phyloP scores from a whole-genome alignment of 2,329 filamentous ascomycete genomes.

The Penicillium sp. region DNA sequence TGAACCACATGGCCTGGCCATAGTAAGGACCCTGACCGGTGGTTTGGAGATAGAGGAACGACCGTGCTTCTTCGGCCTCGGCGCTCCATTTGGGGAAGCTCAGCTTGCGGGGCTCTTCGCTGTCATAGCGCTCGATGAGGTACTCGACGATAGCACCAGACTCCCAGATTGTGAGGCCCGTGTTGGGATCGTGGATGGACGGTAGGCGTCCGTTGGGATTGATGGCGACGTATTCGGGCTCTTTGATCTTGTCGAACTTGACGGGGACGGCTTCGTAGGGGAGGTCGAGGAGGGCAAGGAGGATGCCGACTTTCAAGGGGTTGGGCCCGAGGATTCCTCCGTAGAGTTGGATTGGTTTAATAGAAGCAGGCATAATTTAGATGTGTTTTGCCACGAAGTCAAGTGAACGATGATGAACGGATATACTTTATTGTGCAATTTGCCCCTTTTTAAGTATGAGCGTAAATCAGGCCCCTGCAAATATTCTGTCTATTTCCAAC shows the following conservation, averaged over 20 bases:
- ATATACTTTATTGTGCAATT: not conserved
- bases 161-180: not conserved
- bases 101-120: not conserved
- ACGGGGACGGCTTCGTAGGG: not conserved
- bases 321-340: not conserved
- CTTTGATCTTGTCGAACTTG: not conserved
- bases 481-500: not conserved
- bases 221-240: not conserved
- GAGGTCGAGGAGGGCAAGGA: not conserved
- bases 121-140: not conserved
- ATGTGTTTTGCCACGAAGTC: not conserved
- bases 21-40: not conserved
- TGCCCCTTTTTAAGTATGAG: not conserved
- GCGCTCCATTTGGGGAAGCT: not conserved
- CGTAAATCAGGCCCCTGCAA: not conserved
- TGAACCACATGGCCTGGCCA: not conserved
- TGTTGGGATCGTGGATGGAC: not conserved
- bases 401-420: not conserved
- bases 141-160: not conserved
- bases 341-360: not conserved
- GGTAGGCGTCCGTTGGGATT: not conserved
- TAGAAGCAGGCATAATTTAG: not conserved
- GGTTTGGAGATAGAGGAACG: not conserved
- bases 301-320: not conserved
- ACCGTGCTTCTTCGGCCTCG: slow-evolving; percentile 2